A percentile compares a stretch with the other conserved stretches of the same genome.
These are phyloP conservation scores for Davidsoniella australis DNA, from an alignment of 2,329 filamentous ascomycete genomes.

Conservation along the genomic window DNA sequence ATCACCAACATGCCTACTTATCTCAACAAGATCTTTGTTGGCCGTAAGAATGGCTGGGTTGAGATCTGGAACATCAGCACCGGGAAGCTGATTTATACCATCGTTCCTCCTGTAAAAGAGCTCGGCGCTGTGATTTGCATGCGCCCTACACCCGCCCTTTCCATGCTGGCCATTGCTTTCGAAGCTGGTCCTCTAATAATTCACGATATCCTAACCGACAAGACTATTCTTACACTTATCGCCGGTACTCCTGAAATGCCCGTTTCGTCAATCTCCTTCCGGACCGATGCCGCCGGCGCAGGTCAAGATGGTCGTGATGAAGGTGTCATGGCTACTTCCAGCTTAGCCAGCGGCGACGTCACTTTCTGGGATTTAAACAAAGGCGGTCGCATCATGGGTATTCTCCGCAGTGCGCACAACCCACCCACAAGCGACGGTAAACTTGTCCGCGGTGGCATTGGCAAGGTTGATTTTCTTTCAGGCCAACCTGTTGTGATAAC, in stretches of 20 bases:
- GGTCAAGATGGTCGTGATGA: slow-evolving; percentile 70
- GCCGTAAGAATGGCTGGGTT: slow-evolving; percentile 69
- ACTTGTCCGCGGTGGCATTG: slow-evolving; percentile 58
- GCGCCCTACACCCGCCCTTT: slow-evolving; percentile 67
- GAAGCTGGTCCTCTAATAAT: slow-evolving; percentile 61
- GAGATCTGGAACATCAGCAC: slow-evolving; percentile 98
- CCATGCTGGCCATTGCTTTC: slow-evolving; percentile 77
- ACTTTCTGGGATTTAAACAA: slow-evolving; percentile 93
- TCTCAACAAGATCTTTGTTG: slow-evolving; percentile 88
- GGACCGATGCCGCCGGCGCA: slow-evolving; percentile 75
- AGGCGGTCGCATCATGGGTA: slow-evolving; percentile 70
- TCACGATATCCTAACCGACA: slow-evolving; percentile 67
- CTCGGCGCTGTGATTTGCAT: slow-evolving; percentile 75
- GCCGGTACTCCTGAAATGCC: slow-evolving; percentile 46
- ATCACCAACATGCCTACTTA: slow-evolving; percentile 85
- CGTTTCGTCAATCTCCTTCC: slow-evolving; percentile 73
- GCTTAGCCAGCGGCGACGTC: slow-evolving; percentile 63
- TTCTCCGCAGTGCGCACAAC: slow-evolving; percentile 76
- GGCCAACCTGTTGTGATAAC: slow-evolving; percentile 84
- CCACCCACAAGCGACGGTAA: slow-evolving; percentile 41
- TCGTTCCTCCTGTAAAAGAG: slow-evolving; percentile 55
- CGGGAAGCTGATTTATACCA: slow-evolving; percentile 77
- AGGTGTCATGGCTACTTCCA: slow-evolving; percentile 88
- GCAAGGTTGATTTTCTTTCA: slow-evolving; percentile 71
- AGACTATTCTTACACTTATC: slow-evolving; percentile 50